phyloP scores from a whole-genome alignment of 2,329 filamentous ascomycete genomes.

The Dactylellina leptospora region DNA sequence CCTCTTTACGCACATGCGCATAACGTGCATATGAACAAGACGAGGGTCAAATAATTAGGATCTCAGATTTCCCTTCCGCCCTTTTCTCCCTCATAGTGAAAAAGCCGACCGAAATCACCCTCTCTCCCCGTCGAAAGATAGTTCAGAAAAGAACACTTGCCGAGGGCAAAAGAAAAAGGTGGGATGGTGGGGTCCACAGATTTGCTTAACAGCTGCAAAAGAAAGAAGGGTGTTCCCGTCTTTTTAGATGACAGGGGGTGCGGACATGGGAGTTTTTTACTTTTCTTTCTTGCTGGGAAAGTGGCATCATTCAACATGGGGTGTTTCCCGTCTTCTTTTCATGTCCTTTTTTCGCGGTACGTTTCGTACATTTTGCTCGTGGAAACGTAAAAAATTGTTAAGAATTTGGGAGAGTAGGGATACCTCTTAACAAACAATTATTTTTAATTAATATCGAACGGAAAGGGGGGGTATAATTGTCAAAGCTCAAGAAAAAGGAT shows the following conservation, averaged over 20 bases:
- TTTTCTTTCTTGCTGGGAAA: constrained; percentile 44
- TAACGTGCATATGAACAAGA: constrained; percentile 12
- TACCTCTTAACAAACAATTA: not conserved
- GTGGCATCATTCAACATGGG: constrained; percentile 53
- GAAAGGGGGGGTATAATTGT: constrained; percentile 13
- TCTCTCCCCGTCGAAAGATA: not conserved
- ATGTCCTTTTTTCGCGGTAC: too few relatives aligned
- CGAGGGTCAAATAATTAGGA: constrained; percentile 19
- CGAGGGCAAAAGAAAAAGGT: constrained; percentile 13
- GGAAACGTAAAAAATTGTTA: not conserved
- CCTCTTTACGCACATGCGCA: constrained; percentile 25
- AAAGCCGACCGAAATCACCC: not conserved
- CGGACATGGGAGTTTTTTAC: too few relatives aligned
- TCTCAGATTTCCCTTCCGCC: constrained; percentile 34
- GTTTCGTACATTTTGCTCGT: not conserved
- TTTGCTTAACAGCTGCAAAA: constrained; percentile 41
- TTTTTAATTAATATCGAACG: constrained; percentile 44
- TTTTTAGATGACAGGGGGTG: constrained; percentile 38
- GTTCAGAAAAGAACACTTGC: not conserved
- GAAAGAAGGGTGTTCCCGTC: constrained; percentile 51
- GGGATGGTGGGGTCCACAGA: constrained; percentile 42
- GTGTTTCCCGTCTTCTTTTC: constrained; percentile 38
- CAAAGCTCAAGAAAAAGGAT: constrained; percentile 50
- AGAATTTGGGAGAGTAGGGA: not conserved
- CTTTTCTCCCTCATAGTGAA: constrained; percentile 17